Evolutionary conservation across 2,329 filamentous ascomycete genomes (phyloP).

Genomic region (Acrodontium crateriforme): DNA sequence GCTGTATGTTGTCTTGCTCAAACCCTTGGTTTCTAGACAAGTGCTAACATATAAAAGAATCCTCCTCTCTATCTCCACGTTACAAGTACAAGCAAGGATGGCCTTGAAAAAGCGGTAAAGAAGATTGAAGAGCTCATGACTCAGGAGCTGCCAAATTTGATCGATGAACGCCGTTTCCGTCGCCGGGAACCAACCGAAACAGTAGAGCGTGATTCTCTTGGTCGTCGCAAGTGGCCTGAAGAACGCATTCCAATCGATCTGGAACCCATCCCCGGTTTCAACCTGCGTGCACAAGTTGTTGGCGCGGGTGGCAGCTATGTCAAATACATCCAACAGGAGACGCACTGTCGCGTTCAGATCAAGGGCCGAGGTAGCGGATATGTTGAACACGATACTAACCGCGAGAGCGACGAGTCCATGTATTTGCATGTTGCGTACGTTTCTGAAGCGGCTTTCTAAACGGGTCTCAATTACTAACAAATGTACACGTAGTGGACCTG

Average conservation of each 20-base stretch:
- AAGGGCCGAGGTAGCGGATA: conserved; percentile 94
- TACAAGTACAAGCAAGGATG: conserved; percentile 80
- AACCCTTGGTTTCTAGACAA: too few relatives aligned
- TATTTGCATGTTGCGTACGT: conserved; percentile 87
- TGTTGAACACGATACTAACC: conserved; percentile 74
- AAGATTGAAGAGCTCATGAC: conserved; percentile 94
- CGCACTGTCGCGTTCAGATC: conserved; percentile 90
- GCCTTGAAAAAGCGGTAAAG: conserved; percentile 73
- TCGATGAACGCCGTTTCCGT: conserved; percentile 86
- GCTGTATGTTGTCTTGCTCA: conserved; percentile 47
- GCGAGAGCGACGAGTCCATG: conserved; percentile 91
- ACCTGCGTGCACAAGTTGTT: conserved; percentile 88
- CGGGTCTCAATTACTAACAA: too few relatives aligned
- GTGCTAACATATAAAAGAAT: conserved; percentile 11
- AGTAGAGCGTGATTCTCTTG: conserved; percentile 81
- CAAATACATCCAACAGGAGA: conserved; percentile 95
- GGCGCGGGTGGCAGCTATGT: conserved; percentile 90
- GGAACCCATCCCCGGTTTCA: conserved; percentile 87
- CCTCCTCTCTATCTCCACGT: conserved; percentile 91
- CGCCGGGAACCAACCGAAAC: conserved; percentile 44
- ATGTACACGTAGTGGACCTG: conserved; percentile 75
- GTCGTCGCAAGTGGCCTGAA: conserved; percentile 95
- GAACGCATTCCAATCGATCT: conserved; percentile 85
- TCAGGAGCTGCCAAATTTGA: conserved; percentile 85
- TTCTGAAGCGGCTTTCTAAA: too few relatives aligned